Evolutionary conservation across 108 stramenopile species (phyloP), one percentile per base, ranked within the genome.

Genomic region (Stephanodiscus triporus): DNA sequence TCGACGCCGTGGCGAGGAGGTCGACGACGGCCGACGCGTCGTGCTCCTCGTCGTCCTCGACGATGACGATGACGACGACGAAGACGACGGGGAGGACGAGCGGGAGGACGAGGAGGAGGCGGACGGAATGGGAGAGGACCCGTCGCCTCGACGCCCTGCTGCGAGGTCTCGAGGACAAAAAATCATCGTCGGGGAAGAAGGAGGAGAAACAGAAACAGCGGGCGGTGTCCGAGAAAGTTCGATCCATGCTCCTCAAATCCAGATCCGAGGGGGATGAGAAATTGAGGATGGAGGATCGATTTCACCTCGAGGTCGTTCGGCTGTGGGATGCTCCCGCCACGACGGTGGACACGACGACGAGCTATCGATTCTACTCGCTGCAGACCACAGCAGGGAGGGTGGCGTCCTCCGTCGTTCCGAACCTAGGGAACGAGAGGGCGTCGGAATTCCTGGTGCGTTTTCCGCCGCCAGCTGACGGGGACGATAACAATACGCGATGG

Each of bases 221-320:
- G 37, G 70, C 66, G 20, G 85, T 86, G n/a, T 88, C 88, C 4
- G 72, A 77, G 23, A 84, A 90, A 76, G 92, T 93, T 6, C 80
- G 86, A 0, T 54, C 65, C 13, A 93, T 93, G 92, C 71, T 93
- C 32, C 75, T 93, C 50, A 89, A 89, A 81, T 85, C 84, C 16
- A 72, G 87, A 29, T 87, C 88, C 11, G 86, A 85, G 37, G 92
- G 92, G 26, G 69, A 80, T 49, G 73, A 77, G 40, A 67, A 54
- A 13, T 54, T 92, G 42, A 66, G 86, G 42, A 78, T 79, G 73
- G 78, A 83, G 34, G 92, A 93, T 86, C 85, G 92, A 10, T 64
- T 89, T 24, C 88, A 93, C 74, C 84, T 93, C 10, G 88, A 89
- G 55, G 65, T 88, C 16, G 74, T 93, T 11, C 38, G 30, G 5